Evolutionary conservation across 805 yeast species (phyloP), one percentile per base, ranked within the genome.

Genomic region (Diddensiella transvaalensis): DNA sequence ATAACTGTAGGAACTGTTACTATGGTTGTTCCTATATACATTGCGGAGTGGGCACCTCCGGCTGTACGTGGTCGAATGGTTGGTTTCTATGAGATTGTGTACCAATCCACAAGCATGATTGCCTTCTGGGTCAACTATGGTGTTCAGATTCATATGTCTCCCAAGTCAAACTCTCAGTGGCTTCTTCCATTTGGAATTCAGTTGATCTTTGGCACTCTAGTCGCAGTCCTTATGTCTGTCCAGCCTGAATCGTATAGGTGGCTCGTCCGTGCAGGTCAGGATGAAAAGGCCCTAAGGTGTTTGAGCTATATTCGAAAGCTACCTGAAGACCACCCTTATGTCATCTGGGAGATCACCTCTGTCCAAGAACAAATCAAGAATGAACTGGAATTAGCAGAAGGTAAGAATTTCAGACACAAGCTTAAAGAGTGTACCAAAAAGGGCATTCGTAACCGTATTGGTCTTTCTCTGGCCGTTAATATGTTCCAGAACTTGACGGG

Each of bases 201-300:
- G 42, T 32, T 48, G 13, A 39, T 54, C 13, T 56, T 54, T 32
- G 49, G 56, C 6, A 15, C 50, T 47, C 61, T 83, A 80, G 83
- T 42, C 21, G 69, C 24, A 21, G 69, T 71, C 23, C 24, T 42
- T 3, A 18, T 49, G 19, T 60, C 78, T 36, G 74, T 78, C 36
- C 66, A 88, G 15, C 96, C 96, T 0, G 96, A 88, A 62, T 78
- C 88, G 37, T 96, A 96, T 0, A 71, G 96, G 49, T 88, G 74
- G 65, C 82, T 76, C 60, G 87, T 88, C 6, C 77, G 78, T 58
- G 78, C 81, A 53, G 82, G 83, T 62, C 72, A 81, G 46, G 61
- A 83, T 22, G 83, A 79, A 42, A 78, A 75, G 44, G 96, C 96
- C 3, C 18, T 38, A n/a, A 47, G 38, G 39, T 30, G 36, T 21